Percentiles rank a stretch among this genome's conserved stretches.
Conservation (phyloP, 805 yeast species). For the Candida quercuum region DNA sequence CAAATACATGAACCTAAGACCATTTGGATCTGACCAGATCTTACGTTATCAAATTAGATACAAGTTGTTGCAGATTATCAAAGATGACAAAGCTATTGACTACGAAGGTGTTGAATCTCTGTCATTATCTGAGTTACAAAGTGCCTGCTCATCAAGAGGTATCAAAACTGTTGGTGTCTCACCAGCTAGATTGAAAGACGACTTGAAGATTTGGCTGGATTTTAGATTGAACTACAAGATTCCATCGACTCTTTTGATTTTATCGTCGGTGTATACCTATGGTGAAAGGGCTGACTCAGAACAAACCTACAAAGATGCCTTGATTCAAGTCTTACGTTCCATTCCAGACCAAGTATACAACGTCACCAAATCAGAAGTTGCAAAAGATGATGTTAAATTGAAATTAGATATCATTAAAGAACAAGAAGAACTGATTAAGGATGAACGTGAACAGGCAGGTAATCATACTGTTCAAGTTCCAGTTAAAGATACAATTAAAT, state of each 20-base stretch:
- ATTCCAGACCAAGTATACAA: slow-evolving; percentile 95
- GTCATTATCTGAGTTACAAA: slow-evolving; percentile 72
- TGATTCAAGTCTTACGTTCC: slow-evolving; percentile 79
- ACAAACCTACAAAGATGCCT: slow-evolving; percentile 77
- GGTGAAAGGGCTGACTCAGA: slow-evolving; percentile 51
- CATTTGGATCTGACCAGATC: slow-evolving; percentile 90
- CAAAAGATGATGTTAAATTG: slow-evolving; percentile 53
- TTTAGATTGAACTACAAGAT: slow-evolving; percentile 84
- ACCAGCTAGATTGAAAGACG: slow-evolving; percentile 78
- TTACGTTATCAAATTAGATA: slow-evolving; percentile 91
- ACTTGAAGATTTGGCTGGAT: slow-evolving; percentile 82
- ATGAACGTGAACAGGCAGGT: slow-evolving; percentile 77
- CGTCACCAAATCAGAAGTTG: slow-evolving; percentile 87
- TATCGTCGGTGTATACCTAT: slow-evolving; percentile 86
- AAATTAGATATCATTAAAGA: slow-evolving; percentile 70
- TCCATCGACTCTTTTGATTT: slow-evolving; percentile 83
- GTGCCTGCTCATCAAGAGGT: slow-evolving; percentile 93
- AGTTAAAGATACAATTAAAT: slow-evolving; percentile 31
- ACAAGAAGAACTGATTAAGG: slow-evolving; percentile 78
- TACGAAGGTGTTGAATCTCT: slow-evolving; percentile 90
- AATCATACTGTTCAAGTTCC: slow-evolving; percentile 12
- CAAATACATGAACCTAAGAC: slow-evolving; percentile 82
- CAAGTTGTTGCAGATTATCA: slow-evolving; percentile 82
- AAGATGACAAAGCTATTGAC: slow-evolving; percentile 87
- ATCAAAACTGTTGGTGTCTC: slow-evolving; percentile 74